These are phyloP conservation scores for Trichosanthes truncata DNA, from an alignment of 306 rosid species.

Conservation along the genomic window DNA sequence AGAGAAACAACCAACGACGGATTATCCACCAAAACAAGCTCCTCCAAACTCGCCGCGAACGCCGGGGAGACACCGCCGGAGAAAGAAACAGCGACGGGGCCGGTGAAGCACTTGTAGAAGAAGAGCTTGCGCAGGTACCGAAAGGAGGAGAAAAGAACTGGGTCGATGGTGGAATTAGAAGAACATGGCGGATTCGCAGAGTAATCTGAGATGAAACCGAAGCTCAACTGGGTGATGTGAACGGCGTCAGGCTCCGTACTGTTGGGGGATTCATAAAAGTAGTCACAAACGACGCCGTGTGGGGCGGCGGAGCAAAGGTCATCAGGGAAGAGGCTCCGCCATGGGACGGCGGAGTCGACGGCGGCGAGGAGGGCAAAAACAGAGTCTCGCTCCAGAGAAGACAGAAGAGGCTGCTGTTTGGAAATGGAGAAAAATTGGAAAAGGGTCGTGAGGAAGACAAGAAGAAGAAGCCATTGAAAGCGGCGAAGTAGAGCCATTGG, in stretches of 20 bases:
- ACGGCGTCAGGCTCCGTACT: slow-evolving; percentile 7
- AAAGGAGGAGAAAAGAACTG: slow-evolving; percentile 50
- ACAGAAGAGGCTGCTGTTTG: slow-evolving; percentile 21
- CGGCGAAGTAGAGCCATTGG: slow-evolving; percentile 26
- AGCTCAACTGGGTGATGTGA: slow-evolving; percentile 55
- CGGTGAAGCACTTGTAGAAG: slow-evolving; percentile 73
- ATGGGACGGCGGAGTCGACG: slow-evolving; percentile 47
- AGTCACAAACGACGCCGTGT: slow-evolving; percentile 60
- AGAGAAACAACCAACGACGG: slow-evolving; percentile 41
- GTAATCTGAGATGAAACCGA: slow-evolving; percentile 64
- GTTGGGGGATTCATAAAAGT: slow-evolving; percentile 6
- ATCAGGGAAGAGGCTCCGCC: slow-evolving; percentile 55
- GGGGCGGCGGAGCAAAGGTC: slow-evolving; percentile 60
- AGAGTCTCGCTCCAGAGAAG: slow-evolving; percentile 37
- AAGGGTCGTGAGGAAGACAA: slow-evolving; percentile 11
- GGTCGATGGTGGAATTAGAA: slow-evolving; percentile 35
- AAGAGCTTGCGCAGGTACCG: slow-evolving; percentile 55
- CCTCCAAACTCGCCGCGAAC: slow-evolving; percentile 30
- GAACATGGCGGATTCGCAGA: slow-evolving; percentile 67
- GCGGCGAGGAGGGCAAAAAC: slow-evolving; percentile 43
- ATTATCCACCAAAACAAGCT: slow-evolving; percentile 61
- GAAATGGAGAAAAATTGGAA: slow-evolving; percentile 16
- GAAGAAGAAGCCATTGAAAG: not conserved
- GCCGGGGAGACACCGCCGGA: slow-evolving; percentile 11
- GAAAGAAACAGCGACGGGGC: slow-evolving; percentile 10